Base-by-base conservation (phyloP, 2,329 filamentous ascomycete species). In the Penicillium sclerotiorum region DNA sequence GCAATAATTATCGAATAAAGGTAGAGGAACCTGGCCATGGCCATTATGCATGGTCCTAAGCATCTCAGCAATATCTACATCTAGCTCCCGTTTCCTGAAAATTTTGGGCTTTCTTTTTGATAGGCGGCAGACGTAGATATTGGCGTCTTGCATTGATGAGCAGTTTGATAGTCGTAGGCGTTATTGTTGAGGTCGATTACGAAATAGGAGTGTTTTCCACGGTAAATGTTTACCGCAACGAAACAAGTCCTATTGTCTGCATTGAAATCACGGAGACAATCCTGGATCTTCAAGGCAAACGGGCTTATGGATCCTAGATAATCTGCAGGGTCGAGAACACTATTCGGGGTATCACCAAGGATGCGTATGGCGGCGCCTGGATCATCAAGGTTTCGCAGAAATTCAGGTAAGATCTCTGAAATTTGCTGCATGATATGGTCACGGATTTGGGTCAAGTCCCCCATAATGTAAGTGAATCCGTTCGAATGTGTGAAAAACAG, bases 151-250 rank as follows among this genome's bases (percentile, higher is more conserved):
- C 33, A 32, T n/a, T 49, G 27, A 30, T 57, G 46, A 20, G 56
- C 56, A n/a, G 53, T 56, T 4, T 56, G 35, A 27, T 56, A 56
- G 46, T 45, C 27, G 23, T 58, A 56, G 5, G 41, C 37, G 17
- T 5, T 32, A 36, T 56, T 55, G 22, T 56, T 56, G 8, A 58
- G 8, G 40, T 55, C 50, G 21, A 56, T 12, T 2, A 58, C 35
- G 23, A 58, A 56, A 38, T 49, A 56, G 8, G 50, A 51, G 27
- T 54, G 50, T n/a, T 51, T 51, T 13, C 35, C 41, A 12, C 22
- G 43, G 15, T 22, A 45, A 8, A 55, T 51, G 15, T 27, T 49
- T 4, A 51, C 37, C n/a, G 49, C 53, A 22, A 58, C 3, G 17
- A 50, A 55, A 25, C 48, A 21, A 40, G 53, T 50, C 32, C 39